phyloP scores from a whole-genome alignment of 371 early-diverging fungal genomes.

The Mortierella sp. region DNA sequence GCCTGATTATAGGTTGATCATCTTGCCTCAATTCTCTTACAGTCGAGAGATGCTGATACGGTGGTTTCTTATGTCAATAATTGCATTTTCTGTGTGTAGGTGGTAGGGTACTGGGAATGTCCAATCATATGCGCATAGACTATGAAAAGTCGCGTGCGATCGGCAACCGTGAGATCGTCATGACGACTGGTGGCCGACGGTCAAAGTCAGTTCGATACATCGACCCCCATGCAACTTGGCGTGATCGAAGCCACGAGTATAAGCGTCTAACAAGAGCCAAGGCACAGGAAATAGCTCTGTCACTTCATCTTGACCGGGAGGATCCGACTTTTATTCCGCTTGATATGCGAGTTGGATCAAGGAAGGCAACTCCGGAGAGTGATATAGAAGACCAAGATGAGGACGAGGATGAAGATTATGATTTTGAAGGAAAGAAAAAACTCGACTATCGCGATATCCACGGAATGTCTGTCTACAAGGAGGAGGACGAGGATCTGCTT shows the following conservation, averaged over 20 bases:
- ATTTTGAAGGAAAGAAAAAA: constrained; percentile 3
- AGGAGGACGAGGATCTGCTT: constrained; percentile 36
- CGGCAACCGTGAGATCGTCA: constrained; percentile 29
- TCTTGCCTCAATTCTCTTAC: too few species aligned
- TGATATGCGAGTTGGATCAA: constrained; percentile 20
- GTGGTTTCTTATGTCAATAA: background rate
- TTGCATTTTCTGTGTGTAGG: constrained; percentile 7
- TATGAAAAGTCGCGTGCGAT: constrained; percentile 28
- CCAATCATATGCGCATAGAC: constrained; percentile 43
- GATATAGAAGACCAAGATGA: background rate
- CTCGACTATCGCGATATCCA: constrained; percentile 45
- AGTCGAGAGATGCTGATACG: background rate
- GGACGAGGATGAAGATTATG: constrained; percentile 3
- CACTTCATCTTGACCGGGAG: constrained; percentile 5
- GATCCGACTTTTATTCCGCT: constrained; percentile 33
- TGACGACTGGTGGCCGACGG: constrained; percentile 23
- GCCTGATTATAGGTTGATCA: too few species aligned
- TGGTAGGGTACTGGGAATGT: constrained; percentile 57
- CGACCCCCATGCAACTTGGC: constrained; percentile 31
- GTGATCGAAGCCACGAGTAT: constrained; percentile 24
- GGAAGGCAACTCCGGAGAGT: background rate
- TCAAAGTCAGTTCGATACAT: constrained; percentile 21
- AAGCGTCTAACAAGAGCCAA: constrained; percentile 41
- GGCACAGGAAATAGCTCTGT: constrained; percentile 26
- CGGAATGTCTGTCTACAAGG: constrained; percentile 45